These are phyloP conservation scores for Ogataea saltuana DNA, from an alignment of 805 yeast genomes.

Conservation along the genomic window DNA sequence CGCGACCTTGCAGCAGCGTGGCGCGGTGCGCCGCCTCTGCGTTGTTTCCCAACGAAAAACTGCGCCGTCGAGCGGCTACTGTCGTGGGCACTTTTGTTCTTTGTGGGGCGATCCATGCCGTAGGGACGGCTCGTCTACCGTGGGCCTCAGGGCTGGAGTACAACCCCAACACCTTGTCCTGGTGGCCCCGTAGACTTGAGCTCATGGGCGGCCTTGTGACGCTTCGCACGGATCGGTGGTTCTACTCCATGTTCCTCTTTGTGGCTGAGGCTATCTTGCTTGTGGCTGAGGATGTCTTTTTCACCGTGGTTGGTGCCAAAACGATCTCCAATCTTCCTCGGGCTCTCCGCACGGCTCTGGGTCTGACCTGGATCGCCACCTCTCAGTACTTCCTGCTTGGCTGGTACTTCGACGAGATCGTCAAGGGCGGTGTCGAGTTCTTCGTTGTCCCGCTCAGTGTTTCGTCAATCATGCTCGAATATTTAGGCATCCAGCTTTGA, in stretches of 20 bases:
- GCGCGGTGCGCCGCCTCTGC: constrained; percentile 2
- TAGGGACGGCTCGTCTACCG: neutral
- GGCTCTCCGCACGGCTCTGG: neutral
- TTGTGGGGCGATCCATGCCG: constrained; percentile 6
- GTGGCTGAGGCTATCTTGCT: constrained; percentile 7
- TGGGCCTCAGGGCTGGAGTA: constrained; percentile 3
- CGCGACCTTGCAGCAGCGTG: constrained; percentile 1
- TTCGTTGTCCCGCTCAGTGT: neutral
- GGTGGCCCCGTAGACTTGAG: constrained; percentile 3
- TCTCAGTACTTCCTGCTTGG: constrained; percentile 1
- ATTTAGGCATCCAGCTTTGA: neutral
- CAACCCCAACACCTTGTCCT: constrained; percentile 4
- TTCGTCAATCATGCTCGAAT: neutral
- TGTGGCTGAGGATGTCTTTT: constrained; percentile 4
- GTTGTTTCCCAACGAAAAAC: neutral
- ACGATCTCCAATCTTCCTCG: neutral
- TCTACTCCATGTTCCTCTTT: constrained; percentile 5
- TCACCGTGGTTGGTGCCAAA: neutral
- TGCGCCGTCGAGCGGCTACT: neutral
- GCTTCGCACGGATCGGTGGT: neutral
- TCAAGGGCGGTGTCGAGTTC: constrained; percentile 2
- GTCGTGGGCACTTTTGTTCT: constrained; percentile 6
- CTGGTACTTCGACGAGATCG: constrained; percentile 9
- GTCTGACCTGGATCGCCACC: neutral
- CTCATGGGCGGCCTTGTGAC: neutral